A percentile compares a stretch with the other conserved stretches of the same genome.
These are phyloP conservation scores for Tulasnella sp. DNA, from an alignment of 768 basidiomycete species.

Conservation along the genomic window DNA sequence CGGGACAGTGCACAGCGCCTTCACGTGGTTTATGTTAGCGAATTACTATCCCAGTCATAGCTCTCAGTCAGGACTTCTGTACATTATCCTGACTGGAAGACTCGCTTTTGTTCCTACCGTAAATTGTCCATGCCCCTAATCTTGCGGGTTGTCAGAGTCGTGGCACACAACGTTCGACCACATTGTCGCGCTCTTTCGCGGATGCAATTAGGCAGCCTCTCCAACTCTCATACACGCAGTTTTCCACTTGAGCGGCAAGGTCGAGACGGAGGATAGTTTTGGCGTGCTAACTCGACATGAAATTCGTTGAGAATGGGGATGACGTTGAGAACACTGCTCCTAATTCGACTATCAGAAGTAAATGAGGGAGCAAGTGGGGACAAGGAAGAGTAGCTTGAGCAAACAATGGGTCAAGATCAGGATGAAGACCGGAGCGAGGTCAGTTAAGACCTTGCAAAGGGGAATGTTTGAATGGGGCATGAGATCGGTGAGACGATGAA, in stretches of 20 bases:
- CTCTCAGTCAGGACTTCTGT: too few relatives aligned
- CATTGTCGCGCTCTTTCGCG: not conserved
- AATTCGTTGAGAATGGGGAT: conserved; percentile 15
- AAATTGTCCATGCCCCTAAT: too few relatives aligned
- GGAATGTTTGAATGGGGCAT: not conserved
- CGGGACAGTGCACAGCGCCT: too few relatives aligned
- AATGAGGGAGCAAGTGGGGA: not conserved
- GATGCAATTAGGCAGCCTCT: too few relatives aligned
- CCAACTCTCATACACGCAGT: not conserved
- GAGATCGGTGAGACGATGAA: too few relatives aligned
- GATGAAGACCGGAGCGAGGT: conserved; percentile 21
- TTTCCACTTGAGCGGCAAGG: not conserved
- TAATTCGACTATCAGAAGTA: not conserved
- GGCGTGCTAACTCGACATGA: not conserved
- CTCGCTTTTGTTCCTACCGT: too few relatives aligned
- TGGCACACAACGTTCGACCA: too few relatives aligned
- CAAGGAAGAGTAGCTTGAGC: not conserved
- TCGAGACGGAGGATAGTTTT: not conserved
- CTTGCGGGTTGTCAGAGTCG: too few relatives aligned
- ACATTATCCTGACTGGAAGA: too few relatives aligned
- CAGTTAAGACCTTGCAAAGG: conserved; percentile 28
- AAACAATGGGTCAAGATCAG: not conserved
- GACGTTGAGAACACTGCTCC: not conserved
- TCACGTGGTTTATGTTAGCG: too few relatives aligned
- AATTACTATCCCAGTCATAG: too few relatives aligned